phyloP scores from a whole-genome alignment of 2,329 filamentous ascomycete species.

The Zopfia rhizophila region DNA sequence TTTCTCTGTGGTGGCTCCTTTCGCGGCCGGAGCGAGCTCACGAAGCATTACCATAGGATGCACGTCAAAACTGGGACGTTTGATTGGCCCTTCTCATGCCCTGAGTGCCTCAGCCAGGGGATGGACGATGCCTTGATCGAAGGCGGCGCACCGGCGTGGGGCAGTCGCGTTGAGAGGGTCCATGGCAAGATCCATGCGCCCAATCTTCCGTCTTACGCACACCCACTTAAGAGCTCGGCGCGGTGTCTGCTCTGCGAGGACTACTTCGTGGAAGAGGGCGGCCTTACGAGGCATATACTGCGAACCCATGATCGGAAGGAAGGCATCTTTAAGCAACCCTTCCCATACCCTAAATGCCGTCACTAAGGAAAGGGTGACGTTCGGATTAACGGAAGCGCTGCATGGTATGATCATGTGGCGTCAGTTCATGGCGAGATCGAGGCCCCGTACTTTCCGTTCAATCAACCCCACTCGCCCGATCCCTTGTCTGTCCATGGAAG shows the following conservation, averaged over 20 bases:
- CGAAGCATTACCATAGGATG: conserved; percentile 3
- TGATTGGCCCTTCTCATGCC: conserved; percentile 2
- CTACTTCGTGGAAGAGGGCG: conserved; percentile 3
- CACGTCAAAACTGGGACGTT: neutral
- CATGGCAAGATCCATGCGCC: conserved; percentile 3
- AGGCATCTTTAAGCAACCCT: conserved; percentile 6
- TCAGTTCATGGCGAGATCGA: conserved; percentile 6
- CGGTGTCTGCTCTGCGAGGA: conserved; percentile 4
- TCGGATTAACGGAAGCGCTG: conserved; percentile 3
- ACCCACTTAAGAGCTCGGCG: conserved; percentile 1
- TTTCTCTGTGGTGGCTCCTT: conserved; percentile 1
- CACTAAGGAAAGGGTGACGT: conserved; percentile 2
- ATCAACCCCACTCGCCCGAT: conserved; percentile 8
- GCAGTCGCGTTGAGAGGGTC: conserved; percentile 5
- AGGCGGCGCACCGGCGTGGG: conserved; percentile 3
- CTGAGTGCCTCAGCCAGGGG: neutral
- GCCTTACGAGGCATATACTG: conserved; percentile 2
- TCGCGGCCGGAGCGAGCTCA: conserved; percentile 3
- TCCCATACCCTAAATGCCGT: conserved; percentile 3
- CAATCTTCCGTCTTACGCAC: neutral
- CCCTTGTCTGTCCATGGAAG: conserved; percentile 3
- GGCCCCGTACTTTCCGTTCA: conserved; percentile 1
- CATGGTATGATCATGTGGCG: conserved; percentile 8
- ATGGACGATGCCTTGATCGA: conserved; percentile 2
- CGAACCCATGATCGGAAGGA: conserved; percentile 6